These are phyloP conservation scores for Taphrina wiesneri DNA, from an alignment of 1,139 yeast species.

Conservation along the genomic window DNA sequence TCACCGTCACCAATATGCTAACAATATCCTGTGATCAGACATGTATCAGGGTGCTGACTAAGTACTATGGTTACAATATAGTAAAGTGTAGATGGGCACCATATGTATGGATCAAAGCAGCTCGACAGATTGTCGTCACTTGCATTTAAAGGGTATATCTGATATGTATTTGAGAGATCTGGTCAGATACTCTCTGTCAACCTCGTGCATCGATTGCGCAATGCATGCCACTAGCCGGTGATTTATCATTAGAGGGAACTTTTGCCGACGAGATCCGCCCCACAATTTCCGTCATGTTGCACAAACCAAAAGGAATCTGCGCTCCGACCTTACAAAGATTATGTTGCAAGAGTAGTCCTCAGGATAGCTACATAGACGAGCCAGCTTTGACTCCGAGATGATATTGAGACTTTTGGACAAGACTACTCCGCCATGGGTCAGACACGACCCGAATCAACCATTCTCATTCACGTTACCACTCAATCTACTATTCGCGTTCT, in stretches of 20 bases:
- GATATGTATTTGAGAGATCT: no score
- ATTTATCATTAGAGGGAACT: not conserved
- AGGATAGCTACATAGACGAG: not conserved
- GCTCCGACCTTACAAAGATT: no score
- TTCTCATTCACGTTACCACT: not conserved
- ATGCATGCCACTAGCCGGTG: not conserved
- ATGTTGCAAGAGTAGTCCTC: no score
- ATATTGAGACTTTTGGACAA: not conserved
- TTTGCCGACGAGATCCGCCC: conserved; percentile 6
- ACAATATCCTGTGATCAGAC: no score
- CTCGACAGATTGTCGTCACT: no score
- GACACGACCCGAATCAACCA: not conserved
- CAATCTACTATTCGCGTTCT: not conserved
- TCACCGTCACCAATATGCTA: no score
- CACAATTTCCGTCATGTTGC: not conserved
- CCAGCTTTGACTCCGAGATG: not conserved
- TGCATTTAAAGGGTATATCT: no score
- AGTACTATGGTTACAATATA: not conserved
- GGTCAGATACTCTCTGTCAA: no score
- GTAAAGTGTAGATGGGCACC: no score
- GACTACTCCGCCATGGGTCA: not conserved
- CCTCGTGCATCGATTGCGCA: not conserved
- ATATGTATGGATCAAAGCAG: no score
- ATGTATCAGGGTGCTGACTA: not conserved
- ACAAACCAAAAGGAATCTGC: no score